These are phyloP conservation scores for Microdochium bolleyi DNA, from an alignment of 2,329 filamentous ascomycete genomes.

Conservation along the genomic window DNA sequence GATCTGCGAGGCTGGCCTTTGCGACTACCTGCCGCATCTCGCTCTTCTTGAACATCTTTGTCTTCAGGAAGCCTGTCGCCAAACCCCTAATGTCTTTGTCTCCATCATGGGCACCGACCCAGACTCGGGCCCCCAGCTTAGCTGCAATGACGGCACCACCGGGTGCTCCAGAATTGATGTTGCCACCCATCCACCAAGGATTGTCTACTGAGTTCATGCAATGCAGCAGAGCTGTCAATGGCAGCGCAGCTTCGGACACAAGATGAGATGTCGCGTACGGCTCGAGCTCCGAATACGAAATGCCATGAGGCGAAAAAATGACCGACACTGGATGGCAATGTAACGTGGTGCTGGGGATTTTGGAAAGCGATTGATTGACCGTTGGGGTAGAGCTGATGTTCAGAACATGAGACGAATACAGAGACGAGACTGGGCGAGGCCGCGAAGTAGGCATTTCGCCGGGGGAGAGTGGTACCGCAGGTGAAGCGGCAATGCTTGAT, in stretches of 20 bases:
- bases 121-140: slow-evolving; percentile 42
- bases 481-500: slow-evolving; percentile 20
- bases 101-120: slow-evolving; percentile 56
- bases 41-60: slow-evolving; percentile 30
- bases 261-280: slow-evolving; percentile 51
- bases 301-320: slow-evolving; percentile 58
- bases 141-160: slow-evolving; percentile 48
- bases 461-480: slow-evolving; percentile 6
- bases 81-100: slow-evolving; percentile 47
- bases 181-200: slow-evolving; percentile 54
- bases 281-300: slow-evolving; percentile 42
- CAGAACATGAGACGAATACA: not conserved
- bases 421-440: not conserved
- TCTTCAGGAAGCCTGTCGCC: slow-evolving; percentile 40
- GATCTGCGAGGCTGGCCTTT: slow-evolving; percentile 9
- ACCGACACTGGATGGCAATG: slow-evolving; percentile 40
- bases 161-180: slow-evolving; percentile 47
- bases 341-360: slow-evolving; percentile 15
- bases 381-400: slow-evolving; percentile 4
- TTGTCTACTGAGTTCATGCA: slow-evolving; percentile 52
- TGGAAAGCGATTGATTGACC: slow-evolving; percentile 25
- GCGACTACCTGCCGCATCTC: slow-evolving; percentile 32
- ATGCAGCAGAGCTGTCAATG: slow-evolving; percentile 57
- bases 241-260: slow-evolving; percentile 45
- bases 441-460: not conserved